A percentile compares a stretch with the other conserved stretches of the same genome.
These are phyloP conservation scores for Alternaria dauci DNA, from an alignment of 2,329 filamentous ascomycete species.

Conservation along the genomic window DNA sequence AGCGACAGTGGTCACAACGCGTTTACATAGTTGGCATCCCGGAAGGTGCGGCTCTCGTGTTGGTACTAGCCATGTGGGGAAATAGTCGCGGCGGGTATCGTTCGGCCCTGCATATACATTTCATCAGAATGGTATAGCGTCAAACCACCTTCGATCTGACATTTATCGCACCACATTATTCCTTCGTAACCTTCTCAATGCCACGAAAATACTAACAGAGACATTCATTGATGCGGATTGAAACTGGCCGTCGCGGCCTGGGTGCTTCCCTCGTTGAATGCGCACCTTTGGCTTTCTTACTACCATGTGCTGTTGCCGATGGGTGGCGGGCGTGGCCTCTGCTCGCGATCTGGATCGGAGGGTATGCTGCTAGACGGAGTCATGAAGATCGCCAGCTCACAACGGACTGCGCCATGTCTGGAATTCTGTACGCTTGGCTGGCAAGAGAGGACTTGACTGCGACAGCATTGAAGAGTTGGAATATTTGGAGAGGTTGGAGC, in stretches of 20 bases:
- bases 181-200: constrained; percentile 7
- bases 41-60: neutral
- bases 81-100: constrained; percentile 2
- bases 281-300: constrained; percentile 10
- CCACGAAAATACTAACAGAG: constrained; percentile 14
- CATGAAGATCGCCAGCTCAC: constrained; percentile 30
- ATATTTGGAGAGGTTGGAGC: constrained; percentile 18
- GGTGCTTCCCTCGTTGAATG: constrained; percentile 13
- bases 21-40: neutral
- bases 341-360: constrained; percentile 32
- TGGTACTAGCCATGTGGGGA: neutral
- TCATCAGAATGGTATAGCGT: constrained; percentile 33
- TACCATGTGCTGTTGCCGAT: constrained; percentile 8
- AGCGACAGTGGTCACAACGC: neutral
- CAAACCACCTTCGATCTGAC: constrained; percentile 15
- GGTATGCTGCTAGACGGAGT: constrained; percentile 25
- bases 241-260: constrained; percentile 21
- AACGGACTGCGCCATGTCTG: constrained; percentile 32
- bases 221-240: constrained; percentile 23
- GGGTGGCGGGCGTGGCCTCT: constrained; percentile 28
- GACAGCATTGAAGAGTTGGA: constrained; percentile 19
- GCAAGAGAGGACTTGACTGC: constrained; percentile 18
- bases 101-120: constrained; percentile 29
- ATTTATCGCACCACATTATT: constrained; percentile 15
- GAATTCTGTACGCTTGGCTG: constrained; percentile 15